Evolutionary conservation across 2,329 filamentous ascomycete species (phyloP), one percentile per base, ranked within the genome.

Genomic region (Lasiodiplodia citricola): DNA sequence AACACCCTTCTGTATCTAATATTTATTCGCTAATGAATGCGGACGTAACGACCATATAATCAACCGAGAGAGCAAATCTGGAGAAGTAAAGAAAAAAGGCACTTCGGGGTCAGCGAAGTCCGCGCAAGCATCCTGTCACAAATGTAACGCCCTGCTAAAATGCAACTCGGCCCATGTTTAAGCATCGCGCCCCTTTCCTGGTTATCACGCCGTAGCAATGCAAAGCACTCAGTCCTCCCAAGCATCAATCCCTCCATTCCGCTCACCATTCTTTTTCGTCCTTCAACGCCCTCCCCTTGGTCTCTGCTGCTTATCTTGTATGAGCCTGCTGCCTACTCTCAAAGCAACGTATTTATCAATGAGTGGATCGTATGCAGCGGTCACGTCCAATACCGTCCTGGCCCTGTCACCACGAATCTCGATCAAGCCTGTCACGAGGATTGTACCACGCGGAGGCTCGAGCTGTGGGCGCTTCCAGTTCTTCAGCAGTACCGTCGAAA

Each of bases 351-450:
- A 84, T 51, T 79, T 78, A 11, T 73, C 76, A 28, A 73, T 68
- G 57, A 79, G 79, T 1, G 83, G 83, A 68, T 86, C 82, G 70
- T 85, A 86, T 5, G 75, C 78, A 5, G 78, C 81, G 10, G 73
- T 69, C 2, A 86, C 81, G 68, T 84, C 82, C n/a, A 85, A 70
- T 5, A 81, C 80, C 68, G 82, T 72, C 52, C 75, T 76, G 0
- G 80, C 83, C 55, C 75, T 77, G 10, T 75, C 72, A 7, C 84
- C 84, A n/a, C 78, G 74, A 3, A 86, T 72, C 68, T 85, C 82
- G 1, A 86, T 75, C 41, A 85, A 67, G 4, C 83, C 84, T 1
- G 77, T 74, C 14, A 86, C 79, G 0, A 81, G 69, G 64, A 85
- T 79, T 3, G 77, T 79, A 3, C 84, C 84, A 14, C 83, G 78